These are phyloP conservation scores for Prunus mira DNA, from an alignment of 306 rosid species.

Conservation along the genomic window DNA sequence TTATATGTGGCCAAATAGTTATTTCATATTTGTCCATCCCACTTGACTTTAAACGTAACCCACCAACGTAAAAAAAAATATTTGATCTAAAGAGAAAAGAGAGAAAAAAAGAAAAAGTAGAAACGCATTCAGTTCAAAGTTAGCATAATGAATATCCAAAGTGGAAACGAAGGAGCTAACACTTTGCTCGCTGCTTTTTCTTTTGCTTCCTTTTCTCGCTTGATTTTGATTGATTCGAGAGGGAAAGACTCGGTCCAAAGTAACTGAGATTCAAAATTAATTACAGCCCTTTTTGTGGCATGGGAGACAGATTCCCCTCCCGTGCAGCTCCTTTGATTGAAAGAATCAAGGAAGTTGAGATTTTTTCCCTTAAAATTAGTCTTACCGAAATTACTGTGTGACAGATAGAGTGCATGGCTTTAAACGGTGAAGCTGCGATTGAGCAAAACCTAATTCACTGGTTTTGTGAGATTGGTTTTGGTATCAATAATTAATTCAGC, in stretches of 20 bases:
- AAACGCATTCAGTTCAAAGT: constrained; percentile 1
- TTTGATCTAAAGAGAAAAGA: neutral
- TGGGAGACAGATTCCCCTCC: constrained; percentile 68
- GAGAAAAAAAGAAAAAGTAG: neutral
- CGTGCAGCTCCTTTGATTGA: constrained; percentile 41
- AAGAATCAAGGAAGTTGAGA: constrained; percentile 1
- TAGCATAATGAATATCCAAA: constrained; percentile 23
- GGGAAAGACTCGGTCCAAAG: constrained; percentile 67
- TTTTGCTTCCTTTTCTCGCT: constrained; percentile 47
- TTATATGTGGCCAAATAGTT: too few relatives aligned
- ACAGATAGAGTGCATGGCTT: neutral
- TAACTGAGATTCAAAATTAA: constrained; percentile 49
- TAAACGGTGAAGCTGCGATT: neutral
- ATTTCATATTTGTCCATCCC: too few relatives aligned
- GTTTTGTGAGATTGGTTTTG: neutral
- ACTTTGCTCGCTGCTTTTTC: constrained; percentile 51
- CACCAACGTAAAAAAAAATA: neutral
- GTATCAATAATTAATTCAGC: neutral
- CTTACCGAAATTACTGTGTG: neutral
- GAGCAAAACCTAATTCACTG: neutral
- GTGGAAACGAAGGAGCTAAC: constrained; percentile 47
- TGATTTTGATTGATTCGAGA: constrained; percentile 69
- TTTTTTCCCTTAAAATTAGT: neutral
- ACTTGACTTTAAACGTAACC: neutral
- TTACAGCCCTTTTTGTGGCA: constrained; percentile 35